These are phyloP conservation scores for Ceratobasidium sp. DNA, from an alignment of 1,284 basidiomycete species.

Conservation along the genomic window DNA sequence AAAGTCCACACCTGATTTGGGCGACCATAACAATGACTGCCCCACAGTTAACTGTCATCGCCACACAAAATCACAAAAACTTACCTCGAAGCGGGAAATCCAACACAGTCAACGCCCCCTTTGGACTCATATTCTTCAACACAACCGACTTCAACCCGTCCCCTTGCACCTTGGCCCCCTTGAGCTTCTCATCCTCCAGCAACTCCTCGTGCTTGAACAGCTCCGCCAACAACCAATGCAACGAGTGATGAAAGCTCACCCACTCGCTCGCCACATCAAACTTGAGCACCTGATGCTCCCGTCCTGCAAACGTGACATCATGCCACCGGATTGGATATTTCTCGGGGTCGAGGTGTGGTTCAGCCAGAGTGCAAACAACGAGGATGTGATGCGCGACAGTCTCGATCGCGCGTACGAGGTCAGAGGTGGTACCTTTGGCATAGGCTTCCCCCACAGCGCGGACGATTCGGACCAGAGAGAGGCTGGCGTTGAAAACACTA, in stretches of 20 bases:
- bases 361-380: constrained; percentile 68
- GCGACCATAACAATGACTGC: constrained; percentile 86
- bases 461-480: constrained; percentile 85
- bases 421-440: constrained; percentile 61
- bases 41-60: not conserved
- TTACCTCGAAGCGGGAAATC: constrained; percentile 87
- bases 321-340: constrained; percentile 72
- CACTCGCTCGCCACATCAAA: constrained; percentile 82
- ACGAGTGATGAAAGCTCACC: constrained; percentile 93
- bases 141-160: constrained; percentile 63
- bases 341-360: constrained; percentile 68
- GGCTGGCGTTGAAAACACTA: constrained; percentile 88
- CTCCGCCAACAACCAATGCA: constrained; percentile 93
- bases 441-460: constrained; percentile 88
- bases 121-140: constrained; percentile 63
- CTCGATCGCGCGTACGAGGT: constrained; percentile 72
- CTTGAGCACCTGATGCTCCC: constrained; percentile 67
- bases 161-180: constrained; percentile 60
- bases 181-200: constrained; percentile 63
- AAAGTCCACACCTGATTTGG: constrained; percentile 92
- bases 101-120: constrained; percentile 71
- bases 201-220: constrained; percentile 81
- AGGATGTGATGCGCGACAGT: constrained; percentile 77
- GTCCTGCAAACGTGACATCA: constrained; percentile 67
- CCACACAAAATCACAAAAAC: constrained; percentile 48